A percentile compares a stretch with the other conserved stretches of the same genome.
These are phyloP conservation scores for Alternaria alternata DNA, from an alignment of 2,329 filamentous ascomycete genomes.

Conservation along the genomic window DNA sequence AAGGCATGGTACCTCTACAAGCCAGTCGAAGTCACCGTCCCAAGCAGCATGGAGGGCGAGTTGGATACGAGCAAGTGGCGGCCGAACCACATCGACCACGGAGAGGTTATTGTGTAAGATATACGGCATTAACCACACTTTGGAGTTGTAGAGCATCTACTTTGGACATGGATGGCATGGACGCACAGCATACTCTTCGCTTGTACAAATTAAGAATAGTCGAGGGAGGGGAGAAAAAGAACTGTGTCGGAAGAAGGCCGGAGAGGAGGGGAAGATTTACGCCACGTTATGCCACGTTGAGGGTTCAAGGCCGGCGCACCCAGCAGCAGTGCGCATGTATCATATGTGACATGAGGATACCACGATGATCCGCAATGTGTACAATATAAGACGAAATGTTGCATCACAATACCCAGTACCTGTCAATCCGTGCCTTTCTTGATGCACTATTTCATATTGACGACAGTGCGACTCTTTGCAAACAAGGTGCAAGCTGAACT, in stretches of 20 bases:
- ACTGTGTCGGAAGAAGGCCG: not conserved
- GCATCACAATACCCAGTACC: constrained; percentile 9
- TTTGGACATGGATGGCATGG: constrained; percentile 19
- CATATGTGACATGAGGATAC: constrained; percentile 29
- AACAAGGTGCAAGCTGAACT: not conserved
- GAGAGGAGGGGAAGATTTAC: constrained; percentile 6
- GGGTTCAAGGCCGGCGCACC: constrained; percentile 6
- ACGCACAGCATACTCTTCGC: constrained; percentile 22
- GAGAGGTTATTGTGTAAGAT: constrained; percentile 61
- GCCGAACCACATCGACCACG: constrained; percentile 65
- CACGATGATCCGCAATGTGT: constrained; percentile 19
- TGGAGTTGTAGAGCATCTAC: constrained; percentile 21
- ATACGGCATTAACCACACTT: constrained; percentile 24
- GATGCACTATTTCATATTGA: not conserved
- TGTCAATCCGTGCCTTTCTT: not conserved
- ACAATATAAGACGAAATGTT: constrained; percentile 20
- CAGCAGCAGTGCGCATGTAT: constrained; percentile 21
- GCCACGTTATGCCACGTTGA: not conserved
- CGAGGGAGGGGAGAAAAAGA: not conserved
- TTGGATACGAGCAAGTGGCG: constrained; percentile 56
- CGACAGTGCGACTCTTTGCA: not conserved
- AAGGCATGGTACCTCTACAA: constrained; percentile 98
- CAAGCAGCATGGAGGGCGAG: constrained; percentile 57
- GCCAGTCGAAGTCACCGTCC: constrained; percentile 65
- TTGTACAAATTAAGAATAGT: constrained; percentile 22